phyloP scores from a whole-genome alignment of 441 rosid genomes.

The Pelargonium australe region DNA sequence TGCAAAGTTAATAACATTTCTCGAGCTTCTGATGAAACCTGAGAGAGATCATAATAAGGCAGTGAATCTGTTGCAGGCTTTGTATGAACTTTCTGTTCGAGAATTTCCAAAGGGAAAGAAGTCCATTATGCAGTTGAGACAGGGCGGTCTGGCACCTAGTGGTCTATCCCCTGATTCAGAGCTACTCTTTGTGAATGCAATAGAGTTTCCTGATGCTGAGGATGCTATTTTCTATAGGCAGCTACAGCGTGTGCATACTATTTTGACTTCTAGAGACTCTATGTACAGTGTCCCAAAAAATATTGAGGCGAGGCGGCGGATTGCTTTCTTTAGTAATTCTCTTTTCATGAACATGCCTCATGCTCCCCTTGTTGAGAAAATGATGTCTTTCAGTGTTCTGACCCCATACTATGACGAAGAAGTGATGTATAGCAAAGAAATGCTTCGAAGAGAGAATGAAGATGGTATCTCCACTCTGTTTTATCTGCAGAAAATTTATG shows the following conservation, averaged over 20 bases:
- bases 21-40: conserved; percentile 11
- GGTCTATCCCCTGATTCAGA: neutral
- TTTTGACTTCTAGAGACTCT: conserved; percentile 12
- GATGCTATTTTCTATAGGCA: conserved; percentile 5
- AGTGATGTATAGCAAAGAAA: conserved; percentile 11
- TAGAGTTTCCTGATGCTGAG: conserved; percentile 11
- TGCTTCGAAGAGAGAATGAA: conserved; percentile 10
- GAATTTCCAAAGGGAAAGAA: conserved; percentile 11
- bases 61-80: conserved; percentile 14
- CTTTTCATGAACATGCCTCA: conserved; percentile 16
- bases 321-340: conserved; percentile 9
- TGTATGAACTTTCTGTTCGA: conserved; percentile 10
- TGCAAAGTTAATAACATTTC: conserved; percentile 2
- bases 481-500: conserved; percentile 16
- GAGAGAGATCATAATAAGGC: conserved; percentile 8
- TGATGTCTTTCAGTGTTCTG: conserved; percentile 13
- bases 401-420: conserved; percentile 16
- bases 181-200: conserved; percentile 10
- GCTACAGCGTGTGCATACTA: conserved; percentile 12
- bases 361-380: conserved; percentile 19
- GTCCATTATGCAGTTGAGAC: neutral
- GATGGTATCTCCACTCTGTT: conserved; percentile 13
- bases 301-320: conserved; percentile 16
- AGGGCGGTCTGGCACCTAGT: conserved; percentile 10
- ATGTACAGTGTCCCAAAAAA: conserved; percentile 14